phyloP scores from a whole-genome alignment of 139 green algal genomes.

The Tetratostichococcus sp. region DNA sequence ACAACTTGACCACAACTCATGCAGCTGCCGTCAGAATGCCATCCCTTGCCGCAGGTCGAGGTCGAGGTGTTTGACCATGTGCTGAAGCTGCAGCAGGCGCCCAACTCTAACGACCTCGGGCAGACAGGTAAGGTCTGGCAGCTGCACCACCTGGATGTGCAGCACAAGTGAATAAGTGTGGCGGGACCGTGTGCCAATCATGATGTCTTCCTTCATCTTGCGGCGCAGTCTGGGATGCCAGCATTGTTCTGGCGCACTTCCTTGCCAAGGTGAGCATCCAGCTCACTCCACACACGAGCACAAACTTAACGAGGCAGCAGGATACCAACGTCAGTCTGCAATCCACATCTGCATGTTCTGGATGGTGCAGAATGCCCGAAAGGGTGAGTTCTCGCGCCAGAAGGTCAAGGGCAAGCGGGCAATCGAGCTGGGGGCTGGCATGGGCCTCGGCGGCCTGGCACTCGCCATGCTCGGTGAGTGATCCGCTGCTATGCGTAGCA shows the following conservation, averaged over 20 bases:
- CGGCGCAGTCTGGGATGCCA: neutral
- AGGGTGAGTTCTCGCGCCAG: conserved; percentile 60
- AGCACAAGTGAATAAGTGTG: neutral
- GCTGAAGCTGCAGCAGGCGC: neutral
- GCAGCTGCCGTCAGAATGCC: too few relatives aligned
- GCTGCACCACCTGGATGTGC: neutral
- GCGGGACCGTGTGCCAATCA: too few relatives aligned
- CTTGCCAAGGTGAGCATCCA: neutral
- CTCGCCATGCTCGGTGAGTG: conserved; percentile 26
- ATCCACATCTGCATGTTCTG: too few relatives aligned
- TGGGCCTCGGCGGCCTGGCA: conserved; percentile 67
- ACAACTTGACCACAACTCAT: neutral
- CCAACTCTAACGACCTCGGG: neutral
- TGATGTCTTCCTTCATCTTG: too few relatives aligned
- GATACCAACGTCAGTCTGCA: too few relatives aligned
- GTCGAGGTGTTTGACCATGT: neutral
- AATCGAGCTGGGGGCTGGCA: conserved; percentile 85
- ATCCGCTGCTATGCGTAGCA: neutral
- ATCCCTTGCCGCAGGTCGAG: neutral
- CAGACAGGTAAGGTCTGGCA: neutral
- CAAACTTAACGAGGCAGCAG: too few relatives aligned
- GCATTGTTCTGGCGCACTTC: neutral
- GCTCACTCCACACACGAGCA: too few relatives aligned
- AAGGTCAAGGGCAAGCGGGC: conserved; percentile 61
- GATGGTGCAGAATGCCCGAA: conserved; percentile 56